These are phyloP conservation scores for Wickerhamomyces sydowiorum DNA, from an alignment of 805 yeast genomes.

Conservation along the genomic window DNA sequence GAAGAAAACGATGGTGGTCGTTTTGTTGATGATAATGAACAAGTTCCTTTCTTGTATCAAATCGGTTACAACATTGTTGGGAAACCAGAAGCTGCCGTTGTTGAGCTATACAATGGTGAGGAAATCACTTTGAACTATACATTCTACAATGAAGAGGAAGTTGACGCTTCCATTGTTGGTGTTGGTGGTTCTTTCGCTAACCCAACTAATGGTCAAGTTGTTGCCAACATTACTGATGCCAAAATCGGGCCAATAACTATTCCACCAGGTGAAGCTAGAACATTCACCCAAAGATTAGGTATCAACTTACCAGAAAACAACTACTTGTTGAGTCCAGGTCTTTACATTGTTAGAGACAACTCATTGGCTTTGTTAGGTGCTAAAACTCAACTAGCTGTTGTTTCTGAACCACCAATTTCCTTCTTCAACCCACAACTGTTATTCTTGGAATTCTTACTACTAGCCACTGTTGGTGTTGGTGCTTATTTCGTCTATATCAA, in stretches of 20 bases:
- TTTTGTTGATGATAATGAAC: slow-evolving; percentile 18
- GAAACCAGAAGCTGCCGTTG: slow-evolving; percentile 30
- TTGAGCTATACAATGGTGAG: slow-evolving; percentile 47
- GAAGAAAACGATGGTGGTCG: slow-evolving; percentile 8
- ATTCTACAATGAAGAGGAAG: slow-evolving; percentile 48
- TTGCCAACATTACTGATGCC: slow-evolving; percentile 60
- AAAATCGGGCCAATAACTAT: slow-evolving; percentile 56
- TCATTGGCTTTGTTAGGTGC: slow-evolving; percentile 50
- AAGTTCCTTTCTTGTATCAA: slow-evolving; percentile 37
- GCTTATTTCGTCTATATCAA: slow-evolving; percentile 41
- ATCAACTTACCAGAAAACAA: slow-evolving; percentile 52
- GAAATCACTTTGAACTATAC: slow-evolving; percentile 44
- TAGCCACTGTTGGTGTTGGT: slow-evolving; percentile 40
- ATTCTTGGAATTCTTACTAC: slow-evolving; percentile 50
- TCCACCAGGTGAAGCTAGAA: slow-evolving; percentile 40
- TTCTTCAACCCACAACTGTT: slow-evolving; percentile 69
- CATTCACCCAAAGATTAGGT: slow-evolving; percentile 54
- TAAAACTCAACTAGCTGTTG: slow-evolving; percentile 48
- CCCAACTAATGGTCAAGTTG: slow-evolving; percentile 43
- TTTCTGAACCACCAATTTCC: slow-evolving; percentile 63
- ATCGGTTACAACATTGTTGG: slow-evolving; percentile 46
- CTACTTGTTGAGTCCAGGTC: slow-evolving; percentile 54
- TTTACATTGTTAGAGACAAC: slow-evolving; percentile 46
- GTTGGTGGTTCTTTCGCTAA: slow-evolving; percentile 62
- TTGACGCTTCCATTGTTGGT: slow-evolving; percentile 50